Evolutionary conservation across 2,329 filamentous ascomycete genomes (phyloP).

Genomic region (Chaetomium strumarium): DNA sequence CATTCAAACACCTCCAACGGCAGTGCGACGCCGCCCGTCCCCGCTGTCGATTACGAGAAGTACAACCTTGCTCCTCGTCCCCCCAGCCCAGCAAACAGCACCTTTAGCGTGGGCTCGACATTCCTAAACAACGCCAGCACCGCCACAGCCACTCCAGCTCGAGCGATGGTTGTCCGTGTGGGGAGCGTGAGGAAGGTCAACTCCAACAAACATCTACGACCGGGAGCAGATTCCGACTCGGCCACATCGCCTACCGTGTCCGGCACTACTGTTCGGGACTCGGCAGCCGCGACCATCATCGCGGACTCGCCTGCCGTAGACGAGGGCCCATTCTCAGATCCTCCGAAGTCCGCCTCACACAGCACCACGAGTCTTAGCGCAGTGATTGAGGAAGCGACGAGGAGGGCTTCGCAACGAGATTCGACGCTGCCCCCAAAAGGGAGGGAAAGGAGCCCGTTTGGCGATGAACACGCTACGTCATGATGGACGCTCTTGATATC

Average conservation of each 20-base stretch:
- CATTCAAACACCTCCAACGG: slow-evolving; percentile 48
- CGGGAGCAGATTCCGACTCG: slow-evolving; percentile 24
- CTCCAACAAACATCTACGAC: slow-evolving; percentile 29
- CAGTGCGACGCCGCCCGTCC: slow-evolving; percentile 61
- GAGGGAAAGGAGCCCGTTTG: slow-evolving; percentile 46
- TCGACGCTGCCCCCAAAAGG: slow-evolving; percentile 27
- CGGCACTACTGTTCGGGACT: slow-evolving; percentile 32
- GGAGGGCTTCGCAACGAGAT: slow-evolving; percentile 34
- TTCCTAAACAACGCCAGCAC: slow-evolving; percentile 60
- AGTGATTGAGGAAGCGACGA: slow-evolving; percentile 49
- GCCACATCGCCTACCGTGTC: slow-evolving; percentile 20
- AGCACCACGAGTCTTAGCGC: slow-evolving; percentile 47
- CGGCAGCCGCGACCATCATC: slow-evolving; percentile 43
- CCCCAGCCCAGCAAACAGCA: slow-evolving; percentile 47
- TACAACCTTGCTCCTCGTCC: slow-evolving; percentile 42
- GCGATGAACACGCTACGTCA: slow-evolving; percentile 50
- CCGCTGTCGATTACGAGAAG: slow-evolving; percentile 60
- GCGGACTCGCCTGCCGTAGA: slow-evolving; percentile 45
- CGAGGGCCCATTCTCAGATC: slow-evolving; percentile 56
- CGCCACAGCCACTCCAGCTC: slow-evolving; percentile 50
- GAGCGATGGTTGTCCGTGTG: slow-evolving; percentile 56
- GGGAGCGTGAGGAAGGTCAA: slow-evolving; percentile 44
- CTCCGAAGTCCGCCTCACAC: slow-evolving; percentile 33
- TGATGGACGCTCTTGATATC: background rate
- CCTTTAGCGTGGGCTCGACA: slow-evolving; percentile 62